Base-by-base conservation (phyloP, 805 yeast species). In the Jamesozyma piceae region DNA sequence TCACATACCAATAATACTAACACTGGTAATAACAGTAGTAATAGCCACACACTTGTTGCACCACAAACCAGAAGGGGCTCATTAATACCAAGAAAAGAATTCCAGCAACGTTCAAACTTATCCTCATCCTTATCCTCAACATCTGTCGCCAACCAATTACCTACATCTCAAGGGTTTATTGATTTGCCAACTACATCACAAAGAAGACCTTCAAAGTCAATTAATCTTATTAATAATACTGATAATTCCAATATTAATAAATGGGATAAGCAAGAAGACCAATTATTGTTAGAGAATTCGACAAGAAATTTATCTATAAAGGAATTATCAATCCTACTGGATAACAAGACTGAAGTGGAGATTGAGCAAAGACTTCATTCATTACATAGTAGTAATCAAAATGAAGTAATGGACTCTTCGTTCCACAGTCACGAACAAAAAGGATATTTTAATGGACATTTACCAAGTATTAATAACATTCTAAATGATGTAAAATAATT, bases 241-340 rank as follows among this genome's bases (percentile, higher is more conserved):
- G 19, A n/a, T 31, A n/a, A n/a, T 15, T n/a, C 34, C 11, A 9
- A 6, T 9, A 31, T 4, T 31, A 24, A 24, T 11, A 24, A 24
- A 11, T 75, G 81, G 81, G 54, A 72, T 0, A 42, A 46, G 54
- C 90, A 82, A 39, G 95, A 86, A 59, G 95, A 86, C 61, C 83
- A 79, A 47, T 57, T 77, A 27, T 58, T 86, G 31, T 53, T 76
- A 37, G 71, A 72, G 38, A 66, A 82, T 42, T 63, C 75, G 11
- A 38, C 34, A 21, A 66, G 78, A 49, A 82, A 81, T 43, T 64
- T 87, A 32, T 73, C 82, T 30, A 70, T 82, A 52, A 82, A 80
- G 18, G 95, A 87, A 61, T 65, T 87, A 31, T 72, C 81, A 15
- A 80, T 86, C 29, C 62, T 87, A 37, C 65, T 87, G 32, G 88